Conservation (phyloP, 768 basidiomycete species). For the Mycena rosella region DNA sequence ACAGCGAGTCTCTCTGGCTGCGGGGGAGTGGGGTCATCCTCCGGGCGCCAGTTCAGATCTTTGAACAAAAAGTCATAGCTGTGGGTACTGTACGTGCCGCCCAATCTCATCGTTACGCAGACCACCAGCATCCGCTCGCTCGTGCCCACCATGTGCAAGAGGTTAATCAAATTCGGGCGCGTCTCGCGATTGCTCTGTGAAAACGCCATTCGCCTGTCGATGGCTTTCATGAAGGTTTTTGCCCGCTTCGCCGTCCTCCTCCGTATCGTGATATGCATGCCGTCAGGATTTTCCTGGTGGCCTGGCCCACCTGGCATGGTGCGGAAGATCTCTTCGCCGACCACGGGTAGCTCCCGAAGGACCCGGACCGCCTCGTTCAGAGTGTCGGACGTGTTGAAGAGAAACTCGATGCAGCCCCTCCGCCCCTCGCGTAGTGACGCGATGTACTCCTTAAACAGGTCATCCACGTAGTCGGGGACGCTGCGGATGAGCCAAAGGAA, state of each 20-base stretch:
- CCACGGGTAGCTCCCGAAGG: constrained; percentile 6
- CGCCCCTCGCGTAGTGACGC: constrained; percentile 3
- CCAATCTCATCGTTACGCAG: constrained; percentile 18
- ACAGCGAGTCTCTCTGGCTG: constrained; percentile 19
- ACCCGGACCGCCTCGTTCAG: constrained; percentile 22
- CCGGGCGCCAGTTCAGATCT: constrained; percentile 13
- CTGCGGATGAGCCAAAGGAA: constrained; percentile 26
- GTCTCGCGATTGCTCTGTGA: neutral
- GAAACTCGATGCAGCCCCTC: constrained; percentile 19
- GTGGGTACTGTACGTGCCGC: constrained; percentile 5
- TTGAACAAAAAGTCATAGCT: constrained; percentile 28
- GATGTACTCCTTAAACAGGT: constrained; percentile 17
- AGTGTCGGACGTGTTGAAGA: constrained; percentile 13
- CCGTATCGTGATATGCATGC: constrained; percentile 10
- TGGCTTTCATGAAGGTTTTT: constrained; percentile 7
- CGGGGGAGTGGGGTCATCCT: neutral
- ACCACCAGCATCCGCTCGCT: constrained; percentile 19
- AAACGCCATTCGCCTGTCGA: constrained; percentile 21
- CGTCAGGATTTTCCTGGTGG: constrained; percentile 4
- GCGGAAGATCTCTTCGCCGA: constrained; percentile 15
- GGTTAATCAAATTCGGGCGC: constrained; percentile 25
- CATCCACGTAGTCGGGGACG: constrained; percentile 20
- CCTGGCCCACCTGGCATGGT: neutral
- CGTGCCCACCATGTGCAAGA: constrained; percentile 13
- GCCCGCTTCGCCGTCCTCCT: constrained; percentile 2